A percentile compares a stretch with the other conserved stretches of the same genome.
Evolutionary conservation across 75 land plant species (phyloP).

Genomic region (Selaginella tamariscina): DNA sequence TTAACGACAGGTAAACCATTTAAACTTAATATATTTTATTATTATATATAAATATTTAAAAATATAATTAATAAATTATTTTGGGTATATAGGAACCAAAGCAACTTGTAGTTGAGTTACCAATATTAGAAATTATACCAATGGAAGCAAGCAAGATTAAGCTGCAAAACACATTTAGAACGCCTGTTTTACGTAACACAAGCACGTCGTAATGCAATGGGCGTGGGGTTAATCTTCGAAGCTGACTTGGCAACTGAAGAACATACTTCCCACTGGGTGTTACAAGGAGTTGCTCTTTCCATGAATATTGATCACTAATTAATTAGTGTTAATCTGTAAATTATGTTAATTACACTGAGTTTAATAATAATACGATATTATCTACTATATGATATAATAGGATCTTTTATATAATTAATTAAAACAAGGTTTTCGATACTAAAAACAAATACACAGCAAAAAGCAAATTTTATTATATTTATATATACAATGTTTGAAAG

Average conservation of each 20-base stretch:
- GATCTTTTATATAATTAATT: too few relatives aligned
- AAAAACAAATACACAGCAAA: too few relatives aligned
- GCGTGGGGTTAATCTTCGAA: conserved; percentile 28
- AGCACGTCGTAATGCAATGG: conserved; percentile 33
- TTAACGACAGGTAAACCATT: conserved; percentile 22
- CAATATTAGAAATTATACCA: conserved; percentile 25
- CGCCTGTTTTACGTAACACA: conserved; percentile 33
- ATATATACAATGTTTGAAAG: too few relatives aligned
- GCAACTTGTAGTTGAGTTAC: conserved; percentile 27
- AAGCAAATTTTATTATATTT: too few relatives aligned
- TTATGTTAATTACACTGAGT: too few relatives aligned
- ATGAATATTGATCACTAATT: conserved; percentile 26
- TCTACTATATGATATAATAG: too few relatives aligned
- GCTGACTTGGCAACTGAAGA: conserved; percentile 28
- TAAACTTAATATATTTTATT: too few relatives aligned
- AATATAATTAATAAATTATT: neutral
- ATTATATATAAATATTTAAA: too few relatives aligned
- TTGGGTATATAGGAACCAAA: conserved; percentile 21
- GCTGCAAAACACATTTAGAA: conserved; percentile 27
- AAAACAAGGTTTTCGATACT: too few relatives aligned
- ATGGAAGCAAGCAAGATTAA: conserved; percentile 29
- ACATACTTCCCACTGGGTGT: conserved; percentile 31
- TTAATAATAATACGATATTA: too few relatives aligned
- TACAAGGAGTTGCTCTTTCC: conserved; percentile 30
- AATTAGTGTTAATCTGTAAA: too few relatives aligned